Percentiles rank a stretch among this genome's conserved stretches.
phyloP scores from a whole-genome alignment of 2,329 filamentous ascomycete species.

The Diplodia scrobiculata region DNA sequence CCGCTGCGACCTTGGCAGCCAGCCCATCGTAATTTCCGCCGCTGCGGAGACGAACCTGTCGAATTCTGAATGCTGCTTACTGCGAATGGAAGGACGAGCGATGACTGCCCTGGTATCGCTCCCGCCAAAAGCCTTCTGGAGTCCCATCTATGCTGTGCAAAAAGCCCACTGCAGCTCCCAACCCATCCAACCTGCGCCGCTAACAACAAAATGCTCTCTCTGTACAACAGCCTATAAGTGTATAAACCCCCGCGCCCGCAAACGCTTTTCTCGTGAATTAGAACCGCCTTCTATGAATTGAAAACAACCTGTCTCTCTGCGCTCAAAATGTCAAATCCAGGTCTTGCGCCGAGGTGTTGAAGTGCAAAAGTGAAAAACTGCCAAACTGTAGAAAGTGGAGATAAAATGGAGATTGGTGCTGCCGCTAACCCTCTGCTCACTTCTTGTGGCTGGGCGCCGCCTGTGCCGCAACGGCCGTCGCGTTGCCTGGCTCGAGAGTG shows the following conservation, averaged over 20 bases:
- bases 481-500: conserved; percentile 70
- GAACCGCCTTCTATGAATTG: conserved; percentile 29
- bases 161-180: conserved; percentile 14
- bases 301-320: conserved; percentile 10
- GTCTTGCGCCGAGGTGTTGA: conserved; percentile 1
- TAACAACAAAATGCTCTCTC: conserved; percentile 8
- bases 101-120: conserved; percentile 19
- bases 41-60: conserved; percentile 21
- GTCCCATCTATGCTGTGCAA: conserved; percentile 16
- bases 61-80: conserved; percentile 20
- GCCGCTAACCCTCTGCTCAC: neutral
- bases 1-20: conserved; percentile 9
- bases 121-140: conserved; percentile 11
- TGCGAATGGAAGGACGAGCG: conserved; percentile 22
- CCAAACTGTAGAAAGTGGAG: neutral
- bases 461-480: conserved; percentile 40
- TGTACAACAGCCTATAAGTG: conserved; percentile 22
- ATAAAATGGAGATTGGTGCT: neutral
- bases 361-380: conserved; percentile 1
- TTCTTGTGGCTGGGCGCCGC: conserved; percentile 33
- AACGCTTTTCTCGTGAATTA: conserved; percentile 21
- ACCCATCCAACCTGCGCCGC: conserved; percentile 15
- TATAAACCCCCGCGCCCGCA: conserved; percentile 1
- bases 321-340: conserved; percentile 13
- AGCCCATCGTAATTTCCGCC: conserved; percentile 20